Percentiles rank a stretch among this genome's conserved stretches.
Evolutionary conservation across 2,329 filamentous ascomycete genomes (phyloP).

Genomic region (Colletotrichum karsti): DNA sequence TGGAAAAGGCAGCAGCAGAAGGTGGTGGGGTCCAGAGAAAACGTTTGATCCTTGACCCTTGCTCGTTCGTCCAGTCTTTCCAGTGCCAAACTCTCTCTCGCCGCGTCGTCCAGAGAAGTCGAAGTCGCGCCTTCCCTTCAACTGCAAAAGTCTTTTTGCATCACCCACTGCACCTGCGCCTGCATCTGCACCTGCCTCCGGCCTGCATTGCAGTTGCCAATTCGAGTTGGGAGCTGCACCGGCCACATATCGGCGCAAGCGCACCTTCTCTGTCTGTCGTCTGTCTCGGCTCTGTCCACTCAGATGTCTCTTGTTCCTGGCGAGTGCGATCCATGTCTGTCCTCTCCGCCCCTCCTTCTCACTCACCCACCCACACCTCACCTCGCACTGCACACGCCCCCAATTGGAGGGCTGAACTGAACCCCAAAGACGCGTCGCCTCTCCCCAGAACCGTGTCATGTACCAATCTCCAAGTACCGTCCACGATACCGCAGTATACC

Average conservation of each 20-base stretch:
- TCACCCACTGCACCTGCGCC: neutral
- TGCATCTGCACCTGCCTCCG: neutral
- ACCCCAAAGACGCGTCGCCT: neutral
- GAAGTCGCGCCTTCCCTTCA: neutral
- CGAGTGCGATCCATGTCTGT: constrained; percentile 22
- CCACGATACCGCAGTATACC: too few relatives aligned
- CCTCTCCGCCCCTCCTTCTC: neutral
- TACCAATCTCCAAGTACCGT: too few relatives aligned
- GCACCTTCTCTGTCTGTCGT: neutral
- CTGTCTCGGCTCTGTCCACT: neutral
- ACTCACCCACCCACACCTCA: neutral
- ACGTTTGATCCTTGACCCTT: neutral
- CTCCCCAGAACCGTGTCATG: constrained; percentile 10
- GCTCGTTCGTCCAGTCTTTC: constrained; percentile 7
- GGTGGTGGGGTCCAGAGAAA: neutral
- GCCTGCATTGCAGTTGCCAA: neutral
- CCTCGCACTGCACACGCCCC: neutral
- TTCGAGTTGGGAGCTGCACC: neutral
- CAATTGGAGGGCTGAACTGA: neutral
- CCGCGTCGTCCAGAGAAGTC: neutral
- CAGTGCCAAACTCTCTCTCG: neutral
- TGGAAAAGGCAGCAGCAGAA: neutral
- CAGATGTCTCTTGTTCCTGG: constrained; percentile 14
- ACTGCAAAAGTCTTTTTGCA: neutral
- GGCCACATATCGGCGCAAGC: neutral